A percentile compares a stretch with the other conserved stretches of the same genome.
Conservation (phyloP, 2,329 filamentous ascomycete species). For the Penicillium sp. region DNA sequence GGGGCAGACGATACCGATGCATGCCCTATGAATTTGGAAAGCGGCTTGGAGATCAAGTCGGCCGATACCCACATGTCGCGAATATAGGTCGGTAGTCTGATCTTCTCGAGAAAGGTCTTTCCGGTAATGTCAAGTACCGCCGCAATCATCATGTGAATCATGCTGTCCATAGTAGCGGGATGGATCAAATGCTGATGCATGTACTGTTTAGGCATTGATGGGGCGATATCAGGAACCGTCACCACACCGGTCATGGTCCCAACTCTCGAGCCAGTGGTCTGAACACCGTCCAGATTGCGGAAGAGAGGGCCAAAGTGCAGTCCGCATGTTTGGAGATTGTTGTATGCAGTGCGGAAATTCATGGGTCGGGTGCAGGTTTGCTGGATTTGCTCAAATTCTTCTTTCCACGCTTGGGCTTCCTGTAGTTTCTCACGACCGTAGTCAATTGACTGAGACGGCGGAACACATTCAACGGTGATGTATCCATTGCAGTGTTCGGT, state of each 20-base stretch:
- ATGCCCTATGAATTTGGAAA: slow-evolving; percentile 25
- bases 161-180: slow-evolving; percentile 37
- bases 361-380: slow-evolving; percentile 24
- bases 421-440: slow-evolving; percentile 12
- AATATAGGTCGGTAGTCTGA: slow-evolving; percentile 33
- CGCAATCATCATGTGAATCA: slow-evolving; percentile 32
- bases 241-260: slow-evolving; percentile 26
- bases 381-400: slow-evolving; percentile 10
- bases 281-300: slow-evolving; percentile 28
- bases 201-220: slow-evolving; percentile 35
- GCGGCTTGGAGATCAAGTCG: slow-evolving; percentile 19
- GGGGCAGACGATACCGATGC: slow-evolving; percentile 16
- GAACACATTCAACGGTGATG: slow-evolving; percentile 24
- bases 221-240: slow-evolving; percentile 29
- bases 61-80: slow-evolving; percentile 34
- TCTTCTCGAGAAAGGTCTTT: slow-evolving; percentile 19
- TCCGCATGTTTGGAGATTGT: slow-evolving; percentile 28
- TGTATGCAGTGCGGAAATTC: slow-evolving; percentile 25
- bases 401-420: slow-evolving; percentile 15
- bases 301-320: slow-evolving; percentile 34
- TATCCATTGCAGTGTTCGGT: slow-evolving; percentile 37
- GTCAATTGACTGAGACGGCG: slow-evolving; percentile 2
- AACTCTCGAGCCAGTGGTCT: slow-evolving; percentile 13
- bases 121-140: slow-evolving; percentile 26
- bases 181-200: slow-evolving; percentile 37